Percentiles rank a stretch among this genome's conserved stretches.
phyloP scores from a whole-genome alignment of 2,329 filamentous ascomycete species.

The Diplodia scrobiculata region DNA sequence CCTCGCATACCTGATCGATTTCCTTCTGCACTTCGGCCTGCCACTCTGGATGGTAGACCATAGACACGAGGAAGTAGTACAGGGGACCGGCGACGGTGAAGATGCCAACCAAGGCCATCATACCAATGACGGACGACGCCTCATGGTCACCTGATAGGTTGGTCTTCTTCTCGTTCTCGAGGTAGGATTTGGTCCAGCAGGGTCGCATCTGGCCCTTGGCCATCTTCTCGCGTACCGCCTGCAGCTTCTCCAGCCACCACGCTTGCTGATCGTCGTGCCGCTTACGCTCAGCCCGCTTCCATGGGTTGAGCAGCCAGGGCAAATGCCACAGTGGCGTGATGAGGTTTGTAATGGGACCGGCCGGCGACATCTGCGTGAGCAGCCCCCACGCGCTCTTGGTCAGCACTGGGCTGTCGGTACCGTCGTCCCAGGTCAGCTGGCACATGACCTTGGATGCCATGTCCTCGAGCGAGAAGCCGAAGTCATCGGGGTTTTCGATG shows the following conservation, averaged over 20 bases:
- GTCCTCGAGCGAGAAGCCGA: conserved; percentile 56
- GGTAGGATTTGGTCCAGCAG: conserved; percentile 49
- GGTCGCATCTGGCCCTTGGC: conserved; percentile 45
- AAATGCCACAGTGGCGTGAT: conserved; percentile 59
- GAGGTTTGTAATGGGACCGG: conserved; percentile 61
- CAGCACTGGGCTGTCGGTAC: conserved; percentile 52
- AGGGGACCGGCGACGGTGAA: conserved; percentile 45
- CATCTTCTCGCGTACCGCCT: conserved; percentile 47
- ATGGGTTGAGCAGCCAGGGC: conserved; percentile 55
- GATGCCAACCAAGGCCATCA: conserved; percentile 46
- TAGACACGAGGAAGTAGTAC: conserved; percentile 44
- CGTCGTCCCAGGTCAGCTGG: conserved; percentile 58
- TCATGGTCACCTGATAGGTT: conserved; percentile 44
- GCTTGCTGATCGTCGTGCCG: conserved; percentile 57
- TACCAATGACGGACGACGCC: conserved; percentile 45
- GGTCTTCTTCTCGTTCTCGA: conserved; percentile 46
- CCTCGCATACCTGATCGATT: conserved; percentile 56
- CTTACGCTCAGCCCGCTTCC: conserved; percentile 57
- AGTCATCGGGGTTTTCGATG: conserved; percentile 55
- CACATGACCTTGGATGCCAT: conserved; percentile 62
- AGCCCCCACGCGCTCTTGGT: conserved; percentile 59
- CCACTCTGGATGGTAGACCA: conserved; percentile 53
- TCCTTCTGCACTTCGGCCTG: conserved; percentile 59
- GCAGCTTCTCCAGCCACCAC: conserved; percentile 56
- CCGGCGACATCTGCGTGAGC: conserved; percentile 60